Evolutionary conservation across 78 protist species (phyloP).

Genomic region (Dictyostelium brefeldianum): DNA sequence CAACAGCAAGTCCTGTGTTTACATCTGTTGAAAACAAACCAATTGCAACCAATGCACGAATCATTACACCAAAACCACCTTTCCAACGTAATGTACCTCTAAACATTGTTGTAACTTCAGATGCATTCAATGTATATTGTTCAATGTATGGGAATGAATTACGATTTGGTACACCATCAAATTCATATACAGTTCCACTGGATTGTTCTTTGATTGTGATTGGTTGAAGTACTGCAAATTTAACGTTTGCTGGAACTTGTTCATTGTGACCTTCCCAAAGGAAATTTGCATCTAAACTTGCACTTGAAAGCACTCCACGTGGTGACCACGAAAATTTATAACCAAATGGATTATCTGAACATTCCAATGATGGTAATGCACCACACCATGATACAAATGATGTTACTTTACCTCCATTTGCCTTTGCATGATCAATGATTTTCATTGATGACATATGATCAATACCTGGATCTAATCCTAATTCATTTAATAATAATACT

Average conservation of each 20-base stretch:
- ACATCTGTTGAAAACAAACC: constrained; percentile 37
- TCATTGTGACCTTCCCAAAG: constrained; percentile 61
- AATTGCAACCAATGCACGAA: constrained; percentile 44
- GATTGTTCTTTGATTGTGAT: constrained; percentile 10
- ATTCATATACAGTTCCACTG: constrained; percentile 36
- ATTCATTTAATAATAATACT: constrained; percentile 82
- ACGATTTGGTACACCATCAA: constrained; percentile 86
- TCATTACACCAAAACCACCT: constrained; percentile 63
- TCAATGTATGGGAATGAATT: constrained; percentile 71
- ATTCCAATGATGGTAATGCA: constrained; percentile 92
- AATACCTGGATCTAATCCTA: constrained; percentile 93
- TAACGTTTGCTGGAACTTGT: constrained; percentile 58
- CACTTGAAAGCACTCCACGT: constrained; percentile 89
- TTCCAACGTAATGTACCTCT: constrained; percentile 87
- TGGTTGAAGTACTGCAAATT: constrained; percentile 53
- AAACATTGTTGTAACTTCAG: constrained; percentile 61
- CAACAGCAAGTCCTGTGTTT: constrained; percentile 6
- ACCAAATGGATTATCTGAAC: constrained; percentile 80
- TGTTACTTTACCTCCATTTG: constrained; percentile 64
- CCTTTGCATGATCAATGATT: constrained; percentile 77
- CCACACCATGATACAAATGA: constrained; percentile 92
- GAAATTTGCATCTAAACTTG: constrained; percentile 60
- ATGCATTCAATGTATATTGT: constrained; percentile 31
- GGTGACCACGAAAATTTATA: constrained; percentile 96
- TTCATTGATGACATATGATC: constrained; percentile 90